These are phyloP conservation scores for Mallotus japonicus DNA, from an alignment of 441 rosid genomes.

Conservation along the genomic window DNA sequence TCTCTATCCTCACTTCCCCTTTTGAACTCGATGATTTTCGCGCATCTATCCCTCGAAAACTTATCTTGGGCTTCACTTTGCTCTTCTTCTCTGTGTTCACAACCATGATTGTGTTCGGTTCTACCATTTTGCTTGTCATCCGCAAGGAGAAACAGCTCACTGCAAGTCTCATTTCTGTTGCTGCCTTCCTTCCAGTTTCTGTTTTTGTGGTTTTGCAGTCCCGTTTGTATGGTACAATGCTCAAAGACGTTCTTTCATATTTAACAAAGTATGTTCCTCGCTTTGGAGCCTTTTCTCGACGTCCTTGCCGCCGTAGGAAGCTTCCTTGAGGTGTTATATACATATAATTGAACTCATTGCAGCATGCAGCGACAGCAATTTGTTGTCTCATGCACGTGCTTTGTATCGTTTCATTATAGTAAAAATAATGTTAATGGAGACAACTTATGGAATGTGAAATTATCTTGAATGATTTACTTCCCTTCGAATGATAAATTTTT, in stretches of 20 bases:
- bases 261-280: background rate
- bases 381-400: no score
- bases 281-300: background rate
- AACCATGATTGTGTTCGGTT: slow-evolving; percentile 25
- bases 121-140: slow-evolving; percentile 24
- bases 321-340: no score
- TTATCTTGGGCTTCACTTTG: slow-evolving; percentile 16
- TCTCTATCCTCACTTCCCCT: slow-evolving; percentile 28
- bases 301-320: background rate
- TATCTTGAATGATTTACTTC: no score
- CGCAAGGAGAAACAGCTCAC: slow-evolving; percentile 13
- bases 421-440: no score
- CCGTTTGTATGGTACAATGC: slow-evolving; percentile 13
- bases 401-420: no score
- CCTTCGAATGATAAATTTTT: no score
- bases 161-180: slow-evolving; percentile 17
- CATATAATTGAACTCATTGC: no score
- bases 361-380: no score
- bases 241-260: background rate
- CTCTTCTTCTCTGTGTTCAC: slow-evolving; percentile 24
- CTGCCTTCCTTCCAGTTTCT: slow-evolving; percentile 25
- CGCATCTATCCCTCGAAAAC: slow-evolving; percentile 11
- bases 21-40: slow-evolving; percentile 14
- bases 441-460: no score
- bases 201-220: slow-evolving; percentile 21